phyloP scores from a whole-genome alignment of 2,329 filamentous ascomycete species.

The Penicillium sp. region DNA sequence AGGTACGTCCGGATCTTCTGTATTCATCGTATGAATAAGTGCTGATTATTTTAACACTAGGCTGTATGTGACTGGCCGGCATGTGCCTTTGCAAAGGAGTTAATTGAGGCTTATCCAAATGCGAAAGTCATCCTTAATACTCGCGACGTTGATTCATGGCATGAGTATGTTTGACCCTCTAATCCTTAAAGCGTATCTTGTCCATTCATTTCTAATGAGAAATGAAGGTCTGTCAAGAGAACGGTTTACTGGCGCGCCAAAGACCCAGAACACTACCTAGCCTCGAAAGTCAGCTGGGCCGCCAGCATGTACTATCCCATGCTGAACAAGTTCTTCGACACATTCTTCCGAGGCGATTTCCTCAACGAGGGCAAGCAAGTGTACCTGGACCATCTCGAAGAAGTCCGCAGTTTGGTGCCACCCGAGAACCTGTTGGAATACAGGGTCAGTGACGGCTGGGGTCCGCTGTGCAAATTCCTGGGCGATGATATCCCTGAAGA shows the following conservation, averaged over 20 bases:
- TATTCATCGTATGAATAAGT: background rate
- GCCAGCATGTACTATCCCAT: conserved; percentile 1
- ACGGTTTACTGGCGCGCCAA: conserved; percentile 65
- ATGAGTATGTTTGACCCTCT: conserved; percentile 35
- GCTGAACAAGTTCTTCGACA: conserved; percentile 20
- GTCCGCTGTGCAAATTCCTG: conserved; percentile 53
- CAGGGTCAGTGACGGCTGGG: conserved; percentile 53
- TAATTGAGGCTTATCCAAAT: conserved; percentile 68
- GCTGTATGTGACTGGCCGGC: conserved; percentile 68
- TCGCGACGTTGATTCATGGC: conserved; percentile 64
- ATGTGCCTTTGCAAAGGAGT: conserved; percentile 63
- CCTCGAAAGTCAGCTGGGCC: conserved; percentile 38
- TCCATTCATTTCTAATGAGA: conserved; percentile 1
- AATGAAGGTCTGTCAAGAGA: conserved; percentile 55
- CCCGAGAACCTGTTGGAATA: conserved; percentile 52
- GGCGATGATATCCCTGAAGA: conserved; percentile 49
- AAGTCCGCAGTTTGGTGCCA: conserved; percentile 48
- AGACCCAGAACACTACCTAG: conserved; percentile 56
- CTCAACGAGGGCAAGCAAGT: conserved; percentile 61
- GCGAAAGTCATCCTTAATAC: conserved; percentile 68
- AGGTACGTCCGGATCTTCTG: conserved; percentile 22
- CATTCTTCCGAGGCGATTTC: conserved; percentile 66
- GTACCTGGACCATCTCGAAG: conserved; percentile 55
- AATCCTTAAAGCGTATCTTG: background rate
- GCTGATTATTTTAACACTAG: conserved; percentile 23